A percentile compares a stretch with the other conserved stretches of the same genome.
Evolutionary conservation across 805 yeast genomes (phyloP).

Genomic region (Tetrapisispora pingtungensis): DNA sequence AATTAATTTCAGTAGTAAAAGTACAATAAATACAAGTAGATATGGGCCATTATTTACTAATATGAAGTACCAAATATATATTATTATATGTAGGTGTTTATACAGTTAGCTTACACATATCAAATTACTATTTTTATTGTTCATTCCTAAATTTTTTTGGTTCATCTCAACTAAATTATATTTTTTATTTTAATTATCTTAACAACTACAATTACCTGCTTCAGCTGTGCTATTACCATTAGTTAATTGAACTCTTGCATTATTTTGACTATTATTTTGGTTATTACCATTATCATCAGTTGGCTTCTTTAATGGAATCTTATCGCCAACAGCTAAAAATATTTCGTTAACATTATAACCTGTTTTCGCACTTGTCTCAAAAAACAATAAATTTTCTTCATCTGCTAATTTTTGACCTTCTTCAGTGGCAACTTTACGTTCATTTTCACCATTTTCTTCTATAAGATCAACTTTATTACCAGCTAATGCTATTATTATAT

Average conservation of each 20-base stretch:
- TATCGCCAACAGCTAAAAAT: slow-evolving; percentile 41
- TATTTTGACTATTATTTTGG: background rate
- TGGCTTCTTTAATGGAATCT: slow-evolving; percentile 7
- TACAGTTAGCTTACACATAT: no score
- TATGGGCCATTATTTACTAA: no score
- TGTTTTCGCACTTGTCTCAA: slow-evolving; percentile 51
- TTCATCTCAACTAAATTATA: background rate
- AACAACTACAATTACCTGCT: slow-evolving; percentile 5
- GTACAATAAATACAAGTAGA: no score
- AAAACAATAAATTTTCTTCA: slow-evolving; percentile 40
- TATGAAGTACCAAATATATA: no score
- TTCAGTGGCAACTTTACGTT: slow-evolving; percentile 39
- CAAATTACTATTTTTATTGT: no score
- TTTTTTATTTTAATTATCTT: background rate
- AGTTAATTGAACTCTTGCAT: slow-evolving; percentile 2
- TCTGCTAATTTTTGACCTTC: slow-evolving; percentile 46
- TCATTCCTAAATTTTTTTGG: no score
- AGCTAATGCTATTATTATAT: slow-evolving; percentile 83
- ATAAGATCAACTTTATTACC: slow-evolving; percentile 86
- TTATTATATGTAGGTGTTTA: no score
- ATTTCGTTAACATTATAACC: slow-evolving; percentile 41
- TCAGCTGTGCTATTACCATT: background rate
- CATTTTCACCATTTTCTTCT: slow-evolving; percentile 30
- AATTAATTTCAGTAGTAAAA: no score
- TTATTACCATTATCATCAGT: background rate